These are phyloP conservation scores for Jamesozyma jinghongensis DNA, from an alignment of 805 yeast species.

Conservation along the genomic window DNA sequence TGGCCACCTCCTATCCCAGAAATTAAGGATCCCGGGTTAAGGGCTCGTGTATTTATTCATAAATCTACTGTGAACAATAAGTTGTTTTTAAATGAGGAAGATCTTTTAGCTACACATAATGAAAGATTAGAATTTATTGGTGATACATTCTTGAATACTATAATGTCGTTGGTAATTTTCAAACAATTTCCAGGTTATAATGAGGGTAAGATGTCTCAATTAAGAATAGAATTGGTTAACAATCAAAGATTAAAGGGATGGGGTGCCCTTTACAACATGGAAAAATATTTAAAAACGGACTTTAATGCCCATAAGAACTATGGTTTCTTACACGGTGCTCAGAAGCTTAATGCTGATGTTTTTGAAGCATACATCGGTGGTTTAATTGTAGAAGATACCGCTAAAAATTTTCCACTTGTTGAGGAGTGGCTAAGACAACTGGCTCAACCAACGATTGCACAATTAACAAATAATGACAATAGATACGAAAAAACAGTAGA, in stretches of 20 bases:
- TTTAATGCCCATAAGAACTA: constrained; percentile 30
- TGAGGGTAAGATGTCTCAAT: constrained; percentile 72
- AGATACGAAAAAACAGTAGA: constrained; percentile 28
- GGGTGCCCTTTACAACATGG: constrained; percentile 60
- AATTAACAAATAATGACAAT: constrained; percentile 15
- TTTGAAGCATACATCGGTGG: constrained; percentile 96
- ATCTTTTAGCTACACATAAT: constrained; percentile 56
- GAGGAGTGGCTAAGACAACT: constrained; percentile 49
- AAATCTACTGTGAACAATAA: constrained; percentile 59
- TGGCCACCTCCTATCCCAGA: constrained; percentile 67
- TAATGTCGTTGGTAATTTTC: constrained; percentile 62
- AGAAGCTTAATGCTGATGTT: constrained; percentile 76
- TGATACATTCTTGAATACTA: constrained; percentile 68
- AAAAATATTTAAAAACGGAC: constrained; percentile 43
- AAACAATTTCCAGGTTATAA: constrained; percentile 55
- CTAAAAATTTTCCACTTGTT: constrained; percentile 38
- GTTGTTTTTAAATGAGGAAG: constrained; percentile 46
- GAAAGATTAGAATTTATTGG: constrained; percentile 89
- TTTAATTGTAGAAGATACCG: constrained; percentile 44
- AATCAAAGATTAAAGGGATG: constrained; percentile 66
- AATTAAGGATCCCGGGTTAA: constrained; percentile 49
- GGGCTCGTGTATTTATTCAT: constrained; percentile 71
- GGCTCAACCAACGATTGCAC: constrained; percentile 38
- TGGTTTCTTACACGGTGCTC: constrained; percentile 40
- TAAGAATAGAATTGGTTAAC: constrained; percentile 62